A percentile compares a stretch with the other conserved stretches of the same genome.
Conservation (phyloP, 768 basidiomycete genomes). For the Agaricus subrufescens region DNA sequence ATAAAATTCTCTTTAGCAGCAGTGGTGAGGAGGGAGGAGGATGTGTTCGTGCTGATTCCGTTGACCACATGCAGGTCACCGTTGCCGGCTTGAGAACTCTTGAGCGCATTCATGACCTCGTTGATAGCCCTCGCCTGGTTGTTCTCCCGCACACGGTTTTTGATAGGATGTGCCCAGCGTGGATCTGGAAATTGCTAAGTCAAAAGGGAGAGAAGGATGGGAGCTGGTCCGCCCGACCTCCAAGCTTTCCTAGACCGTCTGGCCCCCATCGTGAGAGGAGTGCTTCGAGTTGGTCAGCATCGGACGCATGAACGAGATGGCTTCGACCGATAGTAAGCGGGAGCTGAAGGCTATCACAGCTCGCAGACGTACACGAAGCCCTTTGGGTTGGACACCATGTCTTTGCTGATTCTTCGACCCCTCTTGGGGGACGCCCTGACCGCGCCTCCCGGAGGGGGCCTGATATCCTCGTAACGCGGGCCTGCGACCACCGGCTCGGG, state of each 20-base stretch:
- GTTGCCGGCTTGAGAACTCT: slow-evolving; percentile 43
- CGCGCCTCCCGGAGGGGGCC: slow-evolving; percentile 22
- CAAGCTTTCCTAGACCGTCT: slow-evolving; percentile 84
- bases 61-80: slow-evolving; percentile 74
- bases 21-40: slow-evolving; percentile 70
- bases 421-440: slow-evolving; percentile 41
- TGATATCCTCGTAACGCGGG: slow-evolving; percentile 64
- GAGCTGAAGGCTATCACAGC: slow-evolving; percentile 15
- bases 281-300: slow-evolving; percentile 84
- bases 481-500: slow-evolving; percentile 50
- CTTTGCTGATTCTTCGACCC: slow-evolving; percentile 72
- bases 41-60: slow-evolving; percentile 64
- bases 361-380: slow-evolving; percentile 70
- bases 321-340: slow-evolving; percentile 33
- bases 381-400: slow-evolving; percentile 82
- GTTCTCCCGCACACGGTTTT: slow-evolving; percentile 62
- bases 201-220: slow-evolving; percentile 11
- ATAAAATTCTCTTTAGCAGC: slow-evolving; percentile 66
- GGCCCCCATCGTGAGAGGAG: slow-evolving; percentile 85
- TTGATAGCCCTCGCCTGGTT: slow-evolving; percentile 73
- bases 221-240: slow-evolving; percentile 47
- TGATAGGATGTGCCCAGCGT: slow-evolving; percentile 85
- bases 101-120: slow-evolving; percentile 68
- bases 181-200: slow-evolving; percentile 54
- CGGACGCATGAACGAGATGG: slow-evolving; percentile 87